Conservation (phyloP, 176 grass and related monocot species). For the Triticum monococcum region DNA sequence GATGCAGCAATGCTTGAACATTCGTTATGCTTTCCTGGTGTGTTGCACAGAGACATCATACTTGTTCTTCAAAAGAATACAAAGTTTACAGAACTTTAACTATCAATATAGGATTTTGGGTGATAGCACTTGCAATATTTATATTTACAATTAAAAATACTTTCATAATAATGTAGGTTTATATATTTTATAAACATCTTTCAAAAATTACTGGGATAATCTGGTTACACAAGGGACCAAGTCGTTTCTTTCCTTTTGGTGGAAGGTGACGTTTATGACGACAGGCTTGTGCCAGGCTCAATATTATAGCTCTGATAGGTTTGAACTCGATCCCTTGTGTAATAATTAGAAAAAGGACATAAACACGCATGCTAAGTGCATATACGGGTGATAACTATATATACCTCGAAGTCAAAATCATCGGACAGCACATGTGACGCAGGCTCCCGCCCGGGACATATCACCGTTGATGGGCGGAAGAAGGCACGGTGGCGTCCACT, state of each 20-base stretch:
- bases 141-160: too few species aligned
- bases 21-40: slow-evolving; percentile 5
- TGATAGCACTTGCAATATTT: too few species aligned
- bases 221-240: too few species aligned
- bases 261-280: background rate
- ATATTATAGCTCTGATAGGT: background rate
- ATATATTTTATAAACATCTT: too few species aligned
- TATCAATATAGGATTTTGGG: too few species aligned
- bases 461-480: background rate
- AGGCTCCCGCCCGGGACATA: background rate
- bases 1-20: slow-evolving; percentile 1
- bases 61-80: background rate
- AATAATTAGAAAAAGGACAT: background rate
- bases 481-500: background rate
- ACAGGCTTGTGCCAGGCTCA: background rate
- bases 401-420: background rate
- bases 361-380: too few species aligned
- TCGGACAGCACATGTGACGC: background rate
- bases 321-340: background rate
- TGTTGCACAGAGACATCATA: background rate
- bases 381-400: background rate
- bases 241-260: background rate
- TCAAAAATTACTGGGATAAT: too few species aligned
- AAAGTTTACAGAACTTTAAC: background rate
- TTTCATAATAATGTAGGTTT: too few species aligned